These are phyloP conservation scores for Pleurotus citrinopileatus DNA, from an alignment of 768 basidiomycete genomes.

Conservation along the genomic window DNA sequence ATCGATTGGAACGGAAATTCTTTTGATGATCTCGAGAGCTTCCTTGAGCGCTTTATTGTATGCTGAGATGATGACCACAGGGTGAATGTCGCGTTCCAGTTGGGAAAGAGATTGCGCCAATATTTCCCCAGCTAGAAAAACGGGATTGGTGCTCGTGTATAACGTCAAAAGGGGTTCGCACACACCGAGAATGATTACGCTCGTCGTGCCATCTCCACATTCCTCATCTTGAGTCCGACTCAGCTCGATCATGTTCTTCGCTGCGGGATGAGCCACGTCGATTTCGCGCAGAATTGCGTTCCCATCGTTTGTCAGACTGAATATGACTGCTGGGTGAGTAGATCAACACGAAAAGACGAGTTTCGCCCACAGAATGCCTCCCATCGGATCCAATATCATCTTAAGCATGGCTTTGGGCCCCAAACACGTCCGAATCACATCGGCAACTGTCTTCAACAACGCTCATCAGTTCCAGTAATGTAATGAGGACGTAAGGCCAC, in stretches of 20 bases:
- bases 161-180: constrained; percentile 18
- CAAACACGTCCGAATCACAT: constrained; percentile 96
- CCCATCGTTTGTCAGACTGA: constrained; percentile 95
- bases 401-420: constrained; percentile 99
- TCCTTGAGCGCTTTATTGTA: constrained; percentile 96
- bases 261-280: constrained; percentile 97
- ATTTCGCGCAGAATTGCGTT: constrained; percentile 98
- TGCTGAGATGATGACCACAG: constrained; percentile 97
- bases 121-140: constrained; percentile 78
- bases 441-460: constrained; percentile 79
- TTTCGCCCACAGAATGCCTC: constrained; percentile 82
- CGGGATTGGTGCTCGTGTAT: not conserved
- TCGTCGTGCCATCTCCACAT: constrained; percentile 97
- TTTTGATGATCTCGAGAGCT: constrained; percentile 84
- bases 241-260: constrained; percentile 99
- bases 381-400: constrained; percentile 99
- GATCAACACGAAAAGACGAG: not conserved
- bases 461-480: not conserved
- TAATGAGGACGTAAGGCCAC: constrained; percentile 4
- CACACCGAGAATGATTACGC: constrained; percentile 98
- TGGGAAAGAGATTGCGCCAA: constrained; percentile 92
- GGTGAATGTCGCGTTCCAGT: constrained; percentile 96
- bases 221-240: constrained; percentile 98
- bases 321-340: constrained; percentile 8
- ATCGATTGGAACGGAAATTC: constrained; percentile 89